phyloP scores from a whole-genome alignment of 2,329 filamentous ascomycete species.

The Penicillium hesseltinei region DNA sequence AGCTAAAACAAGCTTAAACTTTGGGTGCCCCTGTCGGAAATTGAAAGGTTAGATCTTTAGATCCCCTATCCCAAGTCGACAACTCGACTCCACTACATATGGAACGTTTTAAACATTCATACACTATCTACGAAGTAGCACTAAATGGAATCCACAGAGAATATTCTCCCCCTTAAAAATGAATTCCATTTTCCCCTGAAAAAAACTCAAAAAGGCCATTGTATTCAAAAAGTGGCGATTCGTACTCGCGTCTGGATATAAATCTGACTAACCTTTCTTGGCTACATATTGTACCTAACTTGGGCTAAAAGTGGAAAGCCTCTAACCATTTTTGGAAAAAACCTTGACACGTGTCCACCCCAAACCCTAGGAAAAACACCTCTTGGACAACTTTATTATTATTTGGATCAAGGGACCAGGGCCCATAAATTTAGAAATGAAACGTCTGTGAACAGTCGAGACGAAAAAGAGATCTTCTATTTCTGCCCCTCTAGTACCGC shows the following conservation, averaged over 20 bases:
- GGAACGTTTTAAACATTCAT: neutral
- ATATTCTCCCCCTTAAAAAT: neutral
- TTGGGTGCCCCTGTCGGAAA: constrained; percentile 14
- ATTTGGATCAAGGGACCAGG: constrained; percentile 1
- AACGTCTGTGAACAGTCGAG: constrained; percentile 1
- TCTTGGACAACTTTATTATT: constrained; percentile 1
- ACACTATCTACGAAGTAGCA: neutral
- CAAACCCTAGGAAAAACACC: constrained; percentile 7
- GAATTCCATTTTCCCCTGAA: neutral
- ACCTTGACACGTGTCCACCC: constrained; percentile 8
- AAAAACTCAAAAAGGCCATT: neutral
- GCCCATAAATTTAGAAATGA: neutral
- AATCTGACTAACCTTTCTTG: neutral
- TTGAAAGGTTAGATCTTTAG: constrained; percentile 9
- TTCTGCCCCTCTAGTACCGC: constrained; percentile 2
- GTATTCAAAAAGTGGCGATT: constrained; percentile 1
- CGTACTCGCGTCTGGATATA: neutral
- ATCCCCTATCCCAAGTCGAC: neutral
- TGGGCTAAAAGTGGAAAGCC: neutral
- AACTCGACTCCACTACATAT: neutral
- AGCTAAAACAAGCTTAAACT: constrained; percentile 25
- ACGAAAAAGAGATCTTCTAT: neutral
- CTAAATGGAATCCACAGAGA: neutral
- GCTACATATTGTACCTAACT: neutral
- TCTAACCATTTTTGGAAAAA: neutral